Percentiles rank a stretch among this genome's conserved stretches.
phyloP scores from a whole-genome alignment of 2,329 filamentous ascomycete genomes.

The Ophiostoma fasciatum region DNA sequence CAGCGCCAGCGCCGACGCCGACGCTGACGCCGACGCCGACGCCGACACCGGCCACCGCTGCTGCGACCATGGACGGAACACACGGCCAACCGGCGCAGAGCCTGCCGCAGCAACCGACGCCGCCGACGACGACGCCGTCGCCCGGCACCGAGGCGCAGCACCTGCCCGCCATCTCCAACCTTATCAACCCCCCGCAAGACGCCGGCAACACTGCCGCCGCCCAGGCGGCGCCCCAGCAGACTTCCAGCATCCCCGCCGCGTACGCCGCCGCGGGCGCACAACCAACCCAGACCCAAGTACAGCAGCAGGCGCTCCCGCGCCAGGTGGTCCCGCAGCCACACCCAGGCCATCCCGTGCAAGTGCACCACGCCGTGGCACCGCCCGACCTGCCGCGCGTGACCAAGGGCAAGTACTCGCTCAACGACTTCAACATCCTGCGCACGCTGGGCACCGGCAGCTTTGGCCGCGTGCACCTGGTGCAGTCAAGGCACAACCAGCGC shows the following conservation, averaged over 20 bases:
- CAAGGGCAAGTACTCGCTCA: conserved; percentile 92
- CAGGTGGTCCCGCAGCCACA: conserved; percentile 2
- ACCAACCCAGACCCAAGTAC: conserved; percentile 16
- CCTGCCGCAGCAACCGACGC: conserved; percentile 1
- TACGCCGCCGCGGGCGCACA: too few relatives aligned
- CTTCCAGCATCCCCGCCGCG: conserved; percentile 4
- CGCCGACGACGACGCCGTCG: conserved; percentile 19
- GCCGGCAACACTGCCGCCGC: too few relatives aligned
- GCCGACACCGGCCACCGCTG: too few relatives aligned
- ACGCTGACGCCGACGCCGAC: too few relatives aligned
- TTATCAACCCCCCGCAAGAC: conserved; percentile 60
- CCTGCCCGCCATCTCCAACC: conserved; percentile 66
- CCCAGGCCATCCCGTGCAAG: conserved; percentile 12
- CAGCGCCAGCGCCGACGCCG: too few relatives aligned
- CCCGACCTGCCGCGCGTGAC: conserved; percentile 47
- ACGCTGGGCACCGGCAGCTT: conserved; percentile 96
- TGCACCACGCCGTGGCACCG: conserved; percentile 10
- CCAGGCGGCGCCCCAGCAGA: conserved; percentile 16
- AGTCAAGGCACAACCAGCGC: conserved; percentile 94
- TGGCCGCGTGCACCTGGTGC: conserved; percentile 87
- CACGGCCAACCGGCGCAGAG: conserved; percentile 15
- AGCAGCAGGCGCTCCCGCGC: conserved; percentile 14
- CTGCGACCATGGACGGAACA: conserved; percentile 19
- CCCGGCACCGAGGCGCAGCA: conserved; percentile 46
- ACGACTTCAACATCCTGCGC: conserved; percentile 77